phyloP scores from a whole-genome alignment of 768 basidiomycete species.

The Sporobolomyces phaffii region DNA sequence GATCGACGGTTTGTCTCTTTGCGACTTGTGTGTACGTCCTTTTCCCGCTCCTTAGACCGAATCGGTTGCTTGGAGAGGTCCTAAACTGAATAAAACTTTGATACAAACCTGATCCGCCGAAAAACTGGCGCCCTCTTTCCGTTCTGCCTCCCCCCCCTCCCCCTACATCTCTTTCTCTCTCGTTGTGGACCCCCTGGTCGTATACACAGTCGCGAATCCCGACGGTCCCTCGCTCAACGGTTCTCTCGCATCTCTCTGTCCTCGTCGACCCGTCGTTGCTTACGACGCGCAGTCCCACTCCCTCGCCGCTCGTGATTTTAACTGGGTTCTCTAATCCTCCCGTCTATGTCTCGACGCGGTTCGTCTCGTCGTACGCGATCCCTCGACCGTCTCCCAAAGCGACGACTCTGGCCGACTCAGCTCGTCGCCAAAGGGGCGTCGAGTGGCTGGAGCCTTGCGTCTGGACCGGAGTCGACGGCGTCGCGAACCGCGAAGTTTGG shows the following conservation, averaged over 20 bases:
- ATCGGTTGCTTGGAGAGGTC: too few relatives aligned
- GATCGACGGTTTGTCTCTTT: neutral
- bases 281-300: too few relatives aligned
- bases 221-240: neutral
- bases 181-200: too few relatives aligned
- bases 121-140: neutral
- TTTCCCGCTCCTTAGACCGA: too few relatives aligned
- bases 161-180: neutral
- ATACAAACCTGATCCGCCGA: too few relatives aligned
- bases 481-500: slow-evolving; percentile 9
- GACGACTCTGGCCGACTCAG: neutral
- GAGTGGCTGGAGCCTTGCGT: neutral
- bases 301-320: slow-evolving; percentile 4
- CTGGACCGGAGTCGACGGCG: slow-evolving; percentile 17
- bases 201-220: too few relatives aligned
- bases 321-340: neutral
- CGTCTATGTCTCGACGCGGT: neutral
- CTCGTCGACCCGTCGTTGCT: too few relatives aligned
- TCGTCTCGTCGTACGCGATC: slow-evolving; percentile 5
- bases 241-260: neutral
- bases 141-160: neutral
- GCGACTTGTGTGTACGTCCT: neutral
- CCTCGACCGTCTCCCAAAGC: neutral
- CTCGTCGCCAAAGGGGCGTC: too few relatives aligned
- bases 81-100: too few relatives aligned